Base-by-base conservation (phyloP, 2,329 filamentous ascomycete genomes). In the Chrysosporium keratinophilum region DNA sequence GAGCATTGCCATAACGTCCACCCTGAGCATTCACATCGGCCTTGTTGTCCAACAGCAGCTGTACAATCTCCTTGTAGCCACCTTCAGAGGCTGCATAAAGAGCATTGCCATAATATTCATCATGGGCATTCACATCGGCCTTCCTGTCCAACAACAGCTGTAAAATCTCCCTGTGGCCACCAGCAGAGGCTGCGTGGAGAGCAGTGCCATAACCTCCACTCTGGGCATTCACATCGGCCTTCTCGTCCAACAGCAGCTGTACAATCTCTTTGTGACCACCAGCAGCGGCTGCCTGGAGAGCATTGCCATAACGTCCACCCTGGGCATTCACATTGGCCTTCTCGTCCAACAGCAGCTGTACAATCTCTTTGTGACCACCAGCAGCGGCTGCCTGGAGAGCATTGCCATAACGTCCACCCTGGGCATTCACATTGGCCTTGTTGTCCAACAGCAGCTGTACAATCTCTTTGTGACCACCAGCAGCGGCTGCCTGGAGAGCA, bases 151-250 rank as follows among this genome's bases (percentile, higher is more conserved):
- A 54, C 31, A 62, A 52, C 33, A 62, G 31, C 45, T 57, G 54
- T 31, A 59, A 58, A 28, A 60, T 49, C 10, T 57, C 58, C 42
- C 17, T 57, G 46, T 60, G 54, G 39, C 56, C 28, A 48, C 54
- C 52, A 17, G 44, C 57, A 40, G 58, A 61, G 42, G 61, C 61
- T 28, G 60, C 57, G 56, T 62, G 60, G 33, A 64, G 59, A 42
- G 61, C 57, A 11, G 61, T 62, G 47, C 58, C 45, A 28, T 14
- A 56, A 50, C 52, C 51, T 52, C 54, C 46, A 52, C 61, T 58
- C 43, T 67, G 67, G 12, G 72, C 71, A 60, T 78, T 76, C 23
- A 77, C 65, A 45, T 73, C 63, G 4, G 74, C 76, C 6, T 67
- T 61, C n/a, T 71, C 66, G n/a, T 65, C 60, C 12, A 78, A 63